A percentile compares a stretch with the other conserved stretches of the same genome.
Conservation (phyloP, 2,329 filamentous ascomycete genomes). For the Aspergillus japonicus region DNA sequence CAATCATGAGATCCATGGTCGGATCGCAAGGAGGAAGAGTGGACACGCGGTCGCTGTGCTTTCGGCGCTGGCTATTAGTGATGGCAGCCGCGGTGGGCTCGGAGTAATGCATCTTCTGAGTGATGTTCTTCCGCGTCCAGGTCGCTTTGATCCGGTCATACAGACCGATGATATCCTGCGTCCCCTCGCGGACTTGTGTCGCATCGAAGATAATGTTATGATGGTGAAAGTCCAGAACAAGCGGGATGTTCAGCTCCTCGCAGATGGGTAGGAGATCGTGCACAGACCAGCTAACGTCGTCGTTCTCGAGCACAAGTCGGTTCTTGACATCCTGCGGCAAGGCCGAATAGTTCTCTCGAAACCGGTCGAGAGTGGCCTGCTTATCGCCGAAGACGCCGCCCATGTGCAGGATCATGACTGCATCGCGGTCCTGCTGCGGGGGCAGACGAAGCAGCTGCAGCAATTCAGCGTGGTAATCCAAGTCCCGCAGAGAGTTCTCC, state of each 20-base stretch:
- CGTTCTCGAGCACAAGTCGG: slow-evolving; percentile 86
- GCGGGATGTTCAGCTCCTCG: slow-evolving; percentile 88
- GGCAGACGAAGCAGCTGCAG: slow-evolving; percentile 74
- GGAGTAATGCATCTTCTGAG: slow-evolving; percentile 95
- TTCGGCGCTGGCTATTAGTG: slow-evolving; percentile 74
- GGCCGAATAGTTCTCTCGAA: slow-evolving; percentile 69
- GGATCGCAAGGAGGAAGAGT: slow-evolving; percentile 77
- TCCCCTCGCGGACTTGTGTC: slow-evolving; percentile 74
- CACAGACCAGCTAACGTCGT: slow-evolving; percentile 89
- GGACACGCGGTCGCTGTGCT: slow-evolving; percentile 77
- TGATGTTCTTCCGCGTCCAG: slow-evolving; percentile 81
- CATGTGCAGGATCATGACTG: slow-evolving; percentile 93
- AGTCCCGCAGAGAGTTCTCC: slow-evolving; percentile 71
- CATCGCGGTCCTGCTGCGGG: slow-evolving; percentile 75
- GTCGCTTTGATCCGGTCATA: slow-evolving; percentile 77
- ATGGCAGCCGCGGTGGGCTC: slow-evolving; percentile 75
- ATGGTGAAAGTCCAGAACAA: slow-evolving; percentile 92
- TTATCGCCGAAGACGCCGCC: slow-evolving; percentile 90
- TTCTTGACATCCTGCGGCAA: slow-evolving; percentile 71
- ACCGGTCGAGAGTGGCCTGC: slow-evolving; percentile 71
- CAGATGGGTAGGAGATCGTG: slow-evolving; percentile 88
- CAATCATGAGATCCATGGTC: slow-evolving; percentile 97
- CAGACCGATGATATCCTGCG: slow-evolving; percentile 72
- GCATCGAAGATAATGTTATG: slow-evolving; percentile 90
- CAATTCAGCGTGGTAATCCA: slow-evolving; percentile 87